Evolutionary conservation across 257 asterid genomes (phyloP), one percentile per base, ranked within the genome.

Genomic region (Jaltomata sinuosa): DNA sequence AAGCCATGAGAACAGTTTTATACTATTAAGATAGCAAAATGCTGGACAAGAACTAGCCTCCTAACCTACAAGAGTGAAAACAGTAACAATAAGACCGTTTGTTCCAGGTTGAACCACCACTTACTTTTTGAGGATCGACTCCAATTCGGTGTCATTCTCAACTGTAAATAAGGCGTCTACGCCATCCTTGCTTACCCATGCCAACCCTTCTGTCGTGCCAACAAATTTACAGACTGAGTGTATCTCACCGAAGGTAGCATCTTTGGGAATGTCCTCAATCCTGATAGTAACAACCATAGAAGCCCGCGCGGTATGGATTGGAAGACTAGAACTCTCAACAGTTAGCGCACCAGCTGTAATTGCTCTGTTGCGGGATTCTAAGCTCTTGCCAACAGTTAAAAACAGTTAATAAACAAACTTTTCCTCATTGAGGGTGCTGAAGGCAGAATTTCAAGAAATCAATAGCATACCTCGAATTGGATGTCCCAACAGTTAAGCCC

Each of bases 141-240:
- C 85, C 29, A 67, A 83, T 74, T 77, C 81, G 4, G 59, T 36
- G 55, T 86, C 83, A 69, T 84, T 79, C 83, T 50, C 87, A 76
- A 92, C 94, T 36, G 74, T 87, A 80, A 87, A 92, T 82, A 89
- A 86, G 77, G 88, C 92, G 6, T 92, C 89, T 8, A 83, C 85
- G 42, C 57, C 80, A 64, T 86, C 88, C 83, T 88, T 81, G 87
- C 87, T 79, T 32, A 81, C 86, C 89, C 92, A 85, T 45, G 88
- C 80, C 83, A 93, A 87, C 54, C 94, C 93, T 83, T 84, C 89
- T 9, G 91, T 87, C 53, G 78, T 87, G 86, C 94, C 94, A 68
- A 83, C 59, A 38, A 88, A 69, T 84, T 87, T 90, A 86, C 92
- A 91, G 76, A 79, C 84, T 19, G 84, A 82, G 61, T 89, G 91